Percentiles rank a stretch among this genome's conserved stretches.
Evolutionary conservation across 2,329 filamentous ascomycete species (phyloP).

Genomic region (Botryotinia calthae): DNA sequence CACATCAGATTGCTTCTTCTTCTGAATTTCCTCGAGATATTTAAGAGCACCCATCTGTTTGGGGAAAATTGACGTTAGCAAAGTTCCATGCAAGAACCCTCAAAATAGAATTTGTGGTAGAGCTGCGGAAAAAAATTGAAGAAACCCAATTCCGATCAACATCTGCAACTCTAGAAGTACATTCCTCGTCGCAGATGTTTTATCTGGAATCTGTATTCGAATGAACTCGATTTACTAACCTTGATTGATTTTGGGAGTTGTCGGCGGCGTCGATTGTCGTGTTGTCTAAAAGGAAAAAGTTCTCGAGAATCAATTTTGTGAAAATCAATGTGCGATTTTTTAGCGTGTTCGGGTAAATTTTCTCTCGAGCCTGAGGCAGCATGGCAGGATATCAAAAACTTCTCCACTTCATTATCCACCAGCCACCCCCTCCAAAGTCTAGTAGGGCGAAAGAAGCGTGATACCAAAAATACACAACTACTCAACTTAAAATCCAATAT

Average conservation of each 20-base stretch:
- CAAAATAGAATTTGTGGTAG: neutral
- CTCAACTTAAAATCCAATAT: neutral
- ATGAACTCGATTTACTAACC: conserved; percentile 9
- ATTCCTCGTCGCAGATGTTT: neutral
- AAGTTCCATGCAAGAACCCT: neutral
- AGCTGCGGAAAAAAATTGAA: neutral
- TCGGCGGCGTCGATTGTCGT: conserved; percentile 22
- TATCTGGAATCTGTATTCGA: neutral
- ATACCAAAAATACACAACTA: neutral
- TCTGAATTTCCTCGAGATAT: conserved; percentile 99
- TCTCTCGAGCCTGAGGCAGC: neutral
- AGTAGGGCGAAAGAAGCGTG: neutral
- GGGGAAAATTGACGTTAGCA: neutral
- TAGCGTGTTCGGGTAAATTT: conserved; percentile 16
- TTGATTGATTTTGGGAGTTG: conserved; percentile 18
- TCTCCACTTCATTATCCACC: neutral
- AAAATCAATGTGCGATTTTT: neutral
- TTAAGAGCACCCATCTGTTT: conserved; percentile 83
- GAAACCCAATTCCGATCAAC: neutral
- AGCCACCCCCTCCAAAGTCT: neutral
- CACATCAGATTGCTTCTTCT: conserved; percentile 99
- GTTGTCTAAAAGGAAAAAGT: conserved; percentile 15
- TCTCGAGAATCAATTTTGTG: conserved; percentile 6
- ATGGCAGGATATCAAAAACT: neutral
- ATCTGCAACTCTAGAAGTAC: conserved; percentile 1